Percentiles rank a stretch among this genome's conserved stretches.
Conservation (phyloP, 2,329 filamentous ascomycete species). For the Lecanicillium sp. region DNA sequence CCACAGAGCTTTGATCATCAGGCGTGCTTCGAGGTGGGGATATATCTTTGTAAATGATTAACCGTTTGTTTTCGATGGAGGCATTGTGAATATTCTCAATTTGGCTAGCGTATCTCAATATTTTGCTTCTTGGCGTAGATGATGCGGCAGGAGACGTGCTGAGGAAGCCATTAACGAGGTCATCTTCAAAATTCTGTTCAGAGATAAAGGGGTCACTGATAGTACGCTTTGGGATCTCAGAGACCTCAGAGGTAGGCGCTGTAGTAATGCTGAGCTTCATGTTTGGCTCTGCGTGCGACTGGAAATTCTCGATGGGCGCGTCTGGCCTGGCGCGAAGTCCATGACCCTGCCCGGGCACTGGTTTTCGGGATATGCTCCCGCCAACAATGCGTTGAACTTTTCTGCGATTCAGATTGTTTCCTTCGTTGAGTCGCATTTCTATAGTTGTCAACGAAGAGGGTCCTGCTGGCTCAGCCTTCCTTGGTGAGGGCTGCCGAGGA, state of each 20-base stretch:
- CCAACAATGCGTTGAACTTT: conserved; percentile 26
- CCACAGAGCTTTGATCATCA: no score
- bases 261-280: conserved; percentile 1
- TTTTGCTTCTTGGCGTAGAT: conserved; percentile 27
- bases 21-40: no score
- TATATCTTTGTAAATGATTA: no score
- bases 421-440: conserved; percentile 26
- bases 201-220: conserved; percentile 18
- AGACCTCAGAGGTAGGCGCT: conserved; percentile 1
- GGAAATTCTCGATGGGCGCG: no score
- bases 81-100: no score
- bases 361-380: conserved; percentile 20
- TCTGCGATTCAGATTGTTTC: conserved; percentile 23
- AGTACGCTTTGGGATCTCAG: conserved; percentile 14
- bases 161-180: conserved; percentile 31
- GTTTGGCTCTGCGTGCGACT: no score
- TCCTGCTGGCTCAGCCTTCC: conserved; percentile 3
- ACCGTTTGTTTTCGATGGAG: no score
- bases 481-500: background rate
- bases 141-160: conserved; percentile 25
- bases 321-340: background rate
- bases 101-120: background rate
- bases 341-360: conserved; percentile 17
- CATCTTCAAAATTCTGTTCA: conserved; percentile 28
- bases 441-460: conserved; percentile 20